A percentile compares a stretch with the other conserved stretches of the same genome.
These are phyloP conservation scores for Irpex rosettiformis DNA, from an alignment of 1,284 basidiomycete genomes.

Conservation along the genomic window DNA sequence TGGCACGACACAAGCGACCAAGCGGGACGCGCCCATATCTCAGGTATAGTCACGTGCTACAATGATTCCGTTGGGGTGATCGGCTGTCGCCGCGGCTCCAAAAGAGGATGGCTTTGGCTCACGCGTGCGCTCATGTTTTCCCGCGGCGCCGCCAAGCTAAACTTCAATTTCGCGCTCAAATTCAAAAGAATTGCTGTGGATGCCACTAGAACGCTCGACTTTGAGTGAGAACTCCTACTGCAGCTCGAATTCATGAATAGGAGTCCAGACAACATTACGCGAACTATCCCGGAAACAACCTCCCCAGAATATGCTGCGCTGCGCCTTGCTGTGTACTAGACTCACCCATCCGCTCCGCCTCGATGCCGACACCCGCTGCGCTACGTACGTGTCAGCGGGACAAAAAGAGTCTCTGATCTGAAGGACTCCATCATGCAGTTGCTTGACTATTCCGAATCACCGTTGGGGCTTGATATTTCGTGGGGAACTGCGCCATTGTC, in stretches of 20 bases:
- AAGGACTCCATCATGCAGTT: background rate
- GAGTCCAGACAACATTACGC: too few species aligned
- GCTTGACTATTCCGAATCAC: too few species aligned
- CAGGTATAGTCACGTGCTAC: background rate
- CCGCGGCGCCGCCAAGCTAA: background rate
- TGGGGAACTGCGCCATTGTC: background rate
- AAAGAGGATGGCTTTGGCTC: background rate
- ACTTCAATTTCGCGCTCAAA: background rate
- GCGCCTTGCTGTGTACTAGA: too few species aligned
- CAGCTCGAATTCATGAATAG: background rate
- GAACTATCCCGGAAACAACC: too few species aligned
- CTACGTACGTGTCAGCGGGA: background rate
- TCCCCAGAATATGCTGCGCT: too few species aligned
- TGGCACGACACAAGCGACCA: background rate
- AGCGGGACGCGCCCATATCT: background rate
- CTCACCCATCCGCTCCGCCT: too few species aligned
- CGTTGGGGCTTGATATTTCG: background rate
- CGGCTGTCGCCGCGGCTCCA: slow-evolving; percentile 3
- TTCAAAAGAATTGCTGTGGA: background rate
- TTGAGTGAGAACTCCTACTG: background rate
- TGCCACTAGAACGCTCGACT: background rate
- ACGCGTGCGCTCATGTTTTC: background rate
- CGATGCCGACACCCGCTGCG: too few species aligned
- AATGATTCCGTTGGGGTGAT: background rate
- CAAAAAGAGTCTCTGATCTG: background rate